Base-by-base conservation (phyloP, 352 stramenopile species). In the Paralagenidium karlingii region DNA sequence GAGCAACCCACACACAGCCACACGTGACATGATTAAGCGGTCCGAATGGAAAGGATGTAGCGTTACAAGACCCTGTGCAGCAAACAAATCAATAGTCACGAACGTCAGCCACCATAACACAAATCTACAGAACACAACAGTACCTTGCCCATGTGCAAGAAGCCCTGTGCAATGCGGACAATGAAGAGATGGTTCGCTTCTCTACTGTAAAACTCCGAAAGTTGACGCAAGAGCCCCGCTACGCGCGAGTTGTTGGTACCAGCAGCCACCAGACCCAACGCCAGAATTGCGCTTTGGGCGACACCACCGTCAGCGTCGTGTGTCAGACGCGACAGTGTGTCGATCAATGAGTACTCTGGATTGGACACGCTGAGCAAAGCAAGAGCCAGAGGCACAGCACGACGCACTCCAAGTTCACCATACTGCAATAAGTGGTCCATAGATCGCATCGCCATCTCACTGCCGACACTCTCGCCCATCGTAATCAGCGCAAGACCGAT, bases 361-460 rank as follows among this genome's bases (percentile, higher is more conserved):
- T 98, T 96, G 15, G 91, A 98, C 38, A 99, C 80, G 49, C 97
- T 91, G 24, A 98, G 68, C 24, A 99, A 59, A 38, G 94, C 93
- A 40, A 99, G 75, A 8, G 95, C 89, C 19, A 99, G 74, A 15
- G 96, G 96, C 25, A 99, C 94, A 16, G 93, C 95, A 19, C 95
- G 84, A 45, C 95, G 90, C 40, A 99, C 95, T 5, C 88, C 83
- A 25, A 98, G 74, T 63, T 99, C 96, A 30, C 95, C 96, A 59
- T 99, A 99, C 63, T 99, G 96, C 24, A 99, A 78, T 51, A 99
- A 77, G 60, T 99, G 96, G 45, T 99, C 95, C 55, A 98, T 99
- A 29, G 94, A 96, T 48, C 96, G 78, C 49, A 99, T 84, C 11
- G 92, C 89, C 96, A 99, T 99, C 61, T 99, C 95, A 41, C 82